Conservation (phyloP, 441 rosid genomes). For the Rhodomyrtus psidioides region DNA sequence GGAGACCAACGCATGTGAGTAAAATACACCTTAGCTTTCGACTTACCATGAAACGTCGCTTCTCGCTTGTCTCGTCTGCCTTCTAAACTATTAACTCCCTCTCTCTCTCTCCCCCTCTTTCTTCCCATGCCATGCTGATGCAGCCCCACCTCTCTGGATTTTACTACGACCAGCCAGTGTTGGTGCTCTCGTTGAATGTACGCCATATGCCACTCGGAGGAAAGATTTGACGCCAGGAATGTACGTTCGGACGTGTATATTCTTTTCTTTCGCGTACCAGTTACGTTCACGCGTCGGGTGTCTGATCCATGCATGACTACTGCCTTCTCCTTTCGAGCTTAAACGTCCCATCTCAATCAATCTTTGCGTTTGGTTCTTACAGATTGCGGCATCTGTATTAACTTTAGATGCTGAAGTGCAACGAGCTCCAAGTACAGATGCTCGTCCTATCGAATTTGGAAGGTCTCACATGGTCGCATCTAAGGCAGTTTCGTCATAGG, state of each 20-base stretch:
- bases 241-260: background rate
- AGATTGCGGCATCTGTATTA: background rate
- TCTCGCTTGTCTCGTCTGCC: background rate
- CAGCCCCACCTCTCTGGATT: background rate
- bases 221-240: background rate
- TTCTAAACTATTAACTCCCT: background rate
- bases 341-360: background rate
- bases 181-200: background rate
- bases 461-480: background rate
- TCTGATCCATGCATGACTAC: background rate
- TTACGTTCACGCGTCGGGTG: background rate
- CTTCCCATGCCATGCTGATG: background rate
- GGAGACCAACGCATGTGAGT: conserved; percentile 10
- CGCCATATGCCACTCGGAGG: background rate
- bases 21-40: background rate
- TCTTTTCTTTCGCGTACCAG: background rate
- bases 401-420: background rate
- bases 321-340: background rate
- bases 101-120: background rate
- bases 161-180: background rate
- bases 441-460: background rate
- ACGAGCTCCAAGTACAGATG: background rate
- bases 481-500: background rate
- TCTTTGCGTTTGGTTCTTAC: background rate
- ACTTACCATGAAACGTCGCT: conserved; percentile 7